Conservation (phyloP, 2,329 filamentous ascomycete genomes). For the Pseudonectria buxi region DNA sequence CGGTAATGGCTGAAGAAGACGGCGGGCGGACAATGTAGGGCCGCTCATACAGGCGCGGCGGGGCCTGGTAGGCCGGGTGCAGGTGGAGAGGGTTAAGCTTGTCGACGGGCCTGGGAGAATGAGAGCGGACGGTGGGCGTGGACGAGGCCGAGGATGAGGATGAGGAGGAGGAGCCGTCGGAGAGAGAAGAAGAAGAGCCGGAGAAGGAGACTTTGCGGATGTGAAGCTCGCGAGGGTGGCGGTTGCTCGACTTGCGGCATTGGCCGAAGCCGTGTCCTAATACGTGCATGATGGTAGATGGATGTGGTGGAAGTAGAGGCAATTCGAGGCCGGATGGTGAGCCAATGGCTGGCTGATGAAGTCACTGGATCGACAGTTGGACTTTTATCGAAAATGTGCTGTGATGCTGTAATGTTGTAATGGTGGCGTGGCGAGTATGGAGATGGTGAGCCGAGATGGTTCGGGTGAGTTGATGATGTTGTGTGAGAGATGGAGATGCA, state of each 20-base stretch:
- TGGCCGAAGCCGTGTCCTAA: slow-evolving; percentile 30
- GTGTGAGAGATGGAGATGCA: no score
- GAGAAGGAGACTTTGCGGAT: slow-evolving; percentile 37
- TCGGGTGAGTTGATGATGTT: no score
- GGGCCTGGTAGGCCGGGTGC: slow-evolving; percentile 31
- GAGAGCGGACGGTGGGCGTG: slow-evolving; percentile 14
- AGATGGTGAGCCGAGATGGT: no score
- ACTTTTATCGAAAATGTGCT: no score
- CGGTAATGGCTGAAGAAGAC: slow-evolving; percentile 23
- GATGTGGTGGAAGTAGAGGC: slow-evolving; percentile 1
- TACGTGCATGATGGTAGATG: slow-evolving; percentile 28
- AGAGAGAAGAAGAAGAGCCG: slow-evolving; percentile 32
- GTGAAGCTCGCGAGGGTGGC: slow-evolving; percentile 30
- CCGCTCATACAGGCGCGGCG: slow-evolving; percentile 30
- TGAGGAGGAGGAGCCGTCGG: slow-evolving; percentile 29
- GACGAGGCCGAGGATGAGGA: slow-evolving; percentile 25
- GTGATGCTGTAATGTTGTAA: no score
- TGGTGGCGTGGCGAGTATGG: no score
- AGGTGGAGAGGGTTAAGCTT: slow-evolving; percentile 28
- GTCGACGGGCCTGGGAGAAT: slow-evolving; percentile 16
- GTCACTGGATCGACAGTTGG: no score
- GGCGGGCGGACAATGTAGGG: slow-evolving; percentile 24
- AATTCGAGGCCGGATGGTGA: slow-evolving; percentile 1
- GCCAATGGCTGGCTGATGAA: no score
- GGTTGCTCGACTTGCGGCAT: slow-evolving; percentile 28